Evolutionary conservation across 371 early-diverging fungal species (phyloP), one percentile per base, ranked within the genome.

Genomic region (Mucor mucedo): DNA sequence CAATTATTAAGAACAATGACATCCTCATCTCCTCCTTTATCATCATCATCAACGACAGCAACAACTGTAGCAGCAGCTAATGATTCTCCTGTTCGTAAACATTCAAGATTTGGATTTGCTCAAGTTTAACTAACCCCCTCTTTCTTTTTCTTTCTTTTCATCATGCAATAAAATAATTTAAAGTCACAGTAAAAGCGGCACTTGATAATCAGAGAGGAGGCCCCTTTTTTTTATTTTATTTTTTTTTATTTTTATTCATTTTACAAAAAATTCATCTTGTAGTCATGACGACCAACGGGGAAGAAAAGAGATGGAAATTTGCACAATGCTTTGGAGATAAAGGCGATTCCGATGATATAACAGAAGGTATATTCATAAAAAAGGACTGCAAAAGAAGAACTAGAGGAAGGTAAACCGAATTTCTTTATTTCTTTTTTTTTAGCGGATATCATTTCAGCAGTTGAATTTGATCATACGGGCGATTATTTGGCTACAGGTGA

Each of bases 281-380:
- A 47, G 27, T n/a, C 48, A 47, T 47, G 28, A 47, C 16, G 5
- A 27, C 16, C 48, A 58, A 35, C 30, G 58, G 33, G 11, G 58
- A 58, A 9, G 58, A 58, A 58, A 58, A 58, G 16, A 49, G 40
- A 2, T 97, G 97, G 97, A 95, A 90, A 73, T 97, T 97, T 77
- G 94, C 97, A 44, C 98, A 98, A 78, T 98, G 97, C 79, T 98
- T 98, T 86, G 98, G 98, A 58, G 98, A 98, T 79, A 98, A 98
- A 79, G 95, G 96, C 49, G 98, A 98, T 59, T 89, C 94, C 53
- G 94, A 95, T 63, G 98, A 97, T 82, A 93, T 98, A 61, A 96
- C 97, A 40, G 98, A 97, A 88, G 98, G 98, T 95, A 89, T 39
- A 14, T 21, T 21, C 21, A 40, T 33, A 45, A 38, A 40, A 40